Conservation (phyloP, 768 basidiomycete genomes). For the Kwoniella mangroviensis region DNA sequence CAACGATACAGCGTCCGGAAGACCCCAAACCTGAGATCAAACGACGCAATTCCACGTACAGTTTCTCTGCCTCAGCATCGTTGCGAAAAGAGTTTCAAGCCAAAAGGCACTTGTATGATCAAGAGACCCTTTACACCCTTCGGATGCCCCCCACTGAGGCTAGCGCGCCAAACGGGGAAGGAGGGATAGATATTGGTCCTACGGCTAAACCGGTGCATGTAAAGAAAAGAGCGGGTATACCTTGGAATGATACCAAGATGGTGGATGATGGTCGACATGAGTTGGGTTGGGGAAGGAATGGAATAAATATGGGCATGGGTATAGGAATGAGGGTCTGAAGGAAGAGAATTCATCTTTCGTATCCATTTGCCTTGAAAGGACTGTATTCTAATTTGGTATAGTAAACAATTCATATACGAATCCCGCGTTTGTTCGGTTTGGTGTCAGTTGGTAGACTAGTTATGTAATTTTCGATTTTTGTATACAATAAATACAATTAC, state of each 20-base stretch:
- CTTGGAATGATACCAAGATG: neutral
- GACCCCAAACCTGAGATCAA: constrained; percentile 10
- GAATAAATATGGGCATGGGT: constrained; percentile 10
- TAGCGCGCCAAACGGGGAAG: neutral
- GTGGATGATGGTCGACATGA: constrained; percentile 14
- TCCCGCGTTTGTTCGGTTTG: too few relatives aligned
- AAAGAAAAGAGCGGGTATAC: constrained; percentile 16
- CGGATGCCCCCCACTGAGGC: neutral
- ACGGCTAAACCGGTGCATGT: constrained; percentile 14
- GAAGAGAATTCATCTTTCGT: neutral
- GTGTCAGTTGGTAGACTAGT: too few relatives aligned
- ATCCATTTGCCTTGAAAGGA: neutral
- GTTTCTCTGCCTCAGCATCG: constrained; percentile 17
- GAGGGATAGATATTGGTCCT: constrained; percentile 13
- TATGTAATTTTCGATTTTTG: too few relatives aligned
- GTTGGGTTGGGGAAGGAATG: constrained; percentile 12
- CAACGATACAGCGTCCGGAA: constrained; percentile 4
- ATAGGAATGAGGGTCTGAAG: constrained; percentile 6
- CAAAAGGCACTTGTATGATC: constrained; percentile 11
- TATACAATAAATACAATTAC: too few relatives aligned
- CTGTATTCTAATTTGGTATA: neutral
- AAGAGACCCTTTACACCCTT: constrained; percentile 22
- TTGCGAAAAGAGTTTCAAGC: constrained; percentile 4
- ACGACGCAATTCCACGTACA: constrained; percentile 10
- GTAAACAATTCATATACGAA: too few relatives aligned